These are phyloP conservation scores for Aspergillus piperis DNA, from an alignment of 2,329 filamentous ascomycete species.

Conservation along the genomic window DNA sequence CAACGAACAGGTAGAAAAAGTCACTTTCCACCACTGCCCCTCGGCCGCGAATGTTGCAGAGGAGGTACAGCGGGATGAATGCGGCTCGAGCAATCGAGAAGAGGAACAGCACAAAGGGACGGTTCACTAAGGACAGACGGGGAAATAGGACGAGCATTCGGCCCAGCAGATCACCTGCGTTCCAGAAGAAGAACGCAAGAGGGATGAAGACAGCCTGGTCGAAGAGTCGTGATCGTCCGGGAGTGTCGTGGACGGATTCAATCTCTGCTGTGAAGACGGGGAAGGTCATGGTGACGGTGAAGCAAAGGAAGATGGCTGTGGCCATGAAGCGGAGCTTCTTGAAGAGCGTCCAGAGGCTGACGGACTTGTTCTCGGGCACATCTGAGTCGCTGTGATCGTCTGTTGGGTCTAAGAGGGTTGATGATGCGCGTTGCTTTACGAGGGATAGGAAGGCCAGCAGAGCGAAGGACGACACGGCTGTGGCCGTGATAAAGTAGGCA, in stretches of 20 bases:
- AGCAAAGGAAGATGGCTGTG: conserved; percentile 76
- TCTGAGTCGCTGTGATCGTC: conserved; percentile 33
- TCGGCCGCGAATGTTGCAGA: conserved; percentile 82
- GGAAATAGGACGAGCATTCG: conserved; percentile 67
- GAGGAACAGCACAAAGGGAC: conserved; percentile 67
- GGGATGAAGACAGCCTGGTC: conserved; percentile 80
- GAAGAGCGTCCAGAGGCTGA: conserved; percentile 68
- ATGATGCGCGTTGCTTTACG: conserved; percentile 50
- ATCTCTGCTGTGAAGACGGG: conserved; percentile 84
- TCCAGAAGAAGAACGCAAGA: conserved; percentile 90
- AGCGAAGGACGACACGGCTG: conserved; percentile 69
- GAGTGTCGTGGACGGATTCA: conserved; percentile 47
- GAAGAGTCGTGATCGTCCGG: conserved; percentile 58
- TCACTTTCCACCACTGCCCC: conserved; percentile 78
- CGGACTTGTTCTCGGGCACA: conserved; percentile 38
- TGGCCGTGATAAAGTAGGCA: conserved; percentile 87
- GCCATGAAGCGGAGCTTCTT: conserved; percentile 77
- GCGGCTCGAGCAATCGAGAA: conserved; percentile 65
- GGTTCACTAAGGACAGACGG: conserved; percentile 57
- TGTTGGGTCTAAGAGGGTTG: not conserved
- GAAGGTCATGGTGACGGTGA: conserved; percentile 87
- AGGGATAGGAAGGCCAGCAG: conserved; percentile 75
- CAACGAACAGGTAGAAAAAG: conserved; percentile 79
- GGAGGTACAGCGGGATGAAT: conserved; percentile 81
- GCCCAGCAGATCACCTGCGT: conserved; percentile 79